These are phyloP conservation scores for Globisporangium ultimum DNA, from an alignment of 352 stramenopile genomes.

Conservation along the genomic window DNA sequence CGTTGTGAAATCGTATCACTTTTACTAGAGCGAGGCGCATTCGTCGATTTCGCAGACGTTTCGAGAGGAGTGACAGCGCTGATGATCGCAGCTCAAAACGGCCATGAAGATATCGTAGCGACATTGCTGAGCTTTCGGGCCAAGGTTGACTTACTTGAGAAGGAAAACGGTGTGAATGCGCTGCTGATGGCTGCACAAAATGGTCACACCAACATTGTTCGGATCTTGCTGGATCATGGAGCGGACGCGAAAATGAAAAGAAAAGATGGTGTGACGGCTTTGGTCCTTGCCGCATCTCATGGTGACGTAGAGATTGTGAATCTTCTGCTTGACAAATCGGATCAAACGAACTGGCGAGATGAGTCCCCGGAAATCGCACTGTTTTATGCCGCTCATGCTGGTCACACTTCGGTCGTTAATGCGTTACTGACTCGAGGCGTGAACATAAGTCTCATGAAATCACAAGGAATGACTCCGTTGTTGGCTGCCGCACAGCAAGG, in stretches of 20 bases:
- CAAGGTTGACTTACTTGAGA: neutral
- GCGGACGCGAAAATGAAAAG: conserved; percentile 2
- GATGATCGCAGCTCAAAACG: conserved; percentile 10
- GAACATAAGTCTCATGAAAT: neutral
- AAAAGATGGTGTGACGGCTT: conserved; percentile 4
- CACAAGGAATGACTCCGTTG: conserved; percentile 1
- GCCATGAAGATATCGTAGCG: neutral
- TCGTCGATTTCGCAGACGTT: conserved; percentile 1
- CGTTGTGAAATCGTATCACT: neutral
- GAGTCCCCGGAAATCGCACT: conserved; percentile 2
- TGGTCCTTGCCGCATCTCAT: conserved; percentile 9
- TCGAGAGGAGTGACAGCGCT: conserved; percentile 5
- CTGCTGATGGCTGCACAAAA: conserved; percentile 11
- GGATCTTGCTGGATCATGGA: neutral
- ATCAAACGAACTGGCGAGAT: neutral
- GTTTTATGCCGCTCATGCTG: conserved; percentile 9
- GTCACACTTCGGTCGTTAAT: neutral
- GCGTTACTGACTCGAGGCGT: conserved; percentile 3
- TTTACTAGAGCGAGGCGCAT: conserved; percentile 4
- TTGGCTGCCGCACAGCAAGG: conserved; percentile 4
- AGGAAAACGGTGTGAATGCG: conserved; percentile 5
- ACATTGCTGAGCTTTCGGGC: conserved; percentile 3
- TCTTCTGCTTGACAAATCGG: neutral
- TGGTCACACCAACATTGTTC: conserved; percentile 5
- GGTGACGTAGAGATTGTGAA: conserved; percentile 6